phyloP scores from a whole-genome alignment of 2,329 filamentous ascomycete genomes.

The Pseudopithomyces maydicus region DNA sequence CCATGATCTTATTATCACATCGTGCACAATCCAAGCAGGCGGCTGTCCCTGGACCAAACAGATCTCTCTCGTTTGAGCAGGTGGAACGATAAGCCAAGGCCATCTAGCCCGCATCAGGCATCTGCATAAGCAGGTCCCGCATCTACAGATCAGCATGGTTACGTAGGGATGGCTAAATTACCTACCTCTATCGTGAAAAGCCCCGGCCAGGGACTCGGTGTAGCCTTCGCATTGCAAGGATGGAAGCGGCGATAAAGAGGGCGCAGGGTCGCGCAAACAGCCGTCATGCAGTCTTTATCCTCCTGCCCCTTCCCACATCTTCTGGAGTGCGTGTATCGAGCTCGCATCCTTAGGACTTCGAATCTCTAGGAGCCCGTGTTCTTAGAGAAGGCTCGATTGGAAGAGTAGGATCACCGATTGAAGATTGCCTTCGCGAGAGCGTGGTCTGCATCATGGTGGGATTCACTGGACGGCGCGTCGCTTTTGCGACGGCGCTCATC shows the following conservation, averaged over 20 bases:
- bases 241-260: neutral
- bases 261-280: neutral
- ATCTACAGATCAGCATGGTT: conserved; percentile 18
- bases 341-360: too few species aligned
- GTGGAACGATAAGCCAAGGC: conserved; percentile 31
- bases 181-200: neutral
- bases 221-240: neutral
- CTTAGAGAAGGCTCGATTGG: neutral
- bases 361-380: too few species aligned
- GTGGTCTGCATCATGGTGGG: conserved; percentile 12
- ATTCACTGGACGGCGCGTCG: conserved; percentile 15
- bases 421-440: neutral
- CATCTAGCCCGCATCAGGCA: conserved; percentile 28
- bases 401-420: neutral
- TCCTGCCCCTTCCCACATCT: neutral
- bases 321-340: neutral
- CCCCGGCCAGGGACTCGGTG: neutral
- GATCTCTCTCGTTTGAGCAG: conserved; percentile 27
- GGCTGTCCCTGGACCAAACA: neutral
- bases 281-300: neutral
- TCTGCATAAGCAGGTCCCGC: conserved; percentile 24
- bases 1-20: neutral
- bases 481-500: conserved; percentile 22
- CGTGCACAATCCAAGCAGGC: neutral
- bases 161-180: conserved; percentile 20